Conservation (phyloP, 2,329 filamentous ascomycete genomes). For the Penicillium sclerotiorum region DNA sequence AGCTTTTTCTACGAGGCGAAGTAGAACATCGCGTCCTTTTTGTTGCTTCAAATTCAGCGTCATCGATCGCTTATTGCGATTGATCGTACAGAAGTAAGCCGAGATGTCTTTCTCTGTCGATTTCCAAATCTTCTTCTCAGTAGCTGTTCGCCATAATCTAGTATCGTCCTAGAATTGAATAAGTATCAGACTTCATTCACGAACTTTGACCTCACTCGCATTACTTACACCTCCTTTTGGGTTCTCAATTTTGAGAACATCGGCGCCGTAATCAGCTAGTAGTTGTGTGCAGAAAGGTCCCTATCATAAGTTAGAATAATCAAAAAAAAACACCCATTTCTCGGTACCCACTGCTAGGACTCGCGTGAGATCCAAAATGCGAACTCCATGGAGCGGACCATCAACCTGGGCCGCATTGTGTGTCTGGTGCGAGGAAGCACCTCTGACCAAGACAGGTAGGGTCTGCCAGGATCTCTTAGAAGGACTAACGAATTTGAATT, state of each 20-base stretch:
- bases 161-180: conserved; percentile 32
- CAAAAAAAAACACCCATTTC: background rate
- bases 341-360: conserved; percentile 28
- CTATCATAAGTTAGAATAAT: conserved; percentile 15
- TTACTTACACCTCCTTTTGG: conserved; percentile 33
- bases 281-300: conserved; percentile 47
- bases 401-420: background rate
- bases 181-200: background rate
- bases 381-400: conserved; percentile 25
- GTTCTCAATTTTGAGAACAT: conserved; percentile 46
- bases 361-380: conserved; percentile 34
- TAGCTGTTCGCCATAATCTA: conserved; percentile 33
- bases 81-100: conserved; percentile 48
- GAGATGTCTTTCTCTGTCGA: conserved; percentile 36
- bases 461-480: background rate
- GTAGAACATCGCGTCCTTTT: conserved; percentile 34
- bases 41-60: conserved; percentile 35
- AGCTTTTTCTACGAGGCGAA: conserved; percentile 37
- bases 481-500: too few species aligned
- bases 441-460: background rate
- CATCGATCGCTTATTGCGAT: conserved; percentile 50
- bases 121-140: conserved; percentile 32
- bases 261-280: conserved; percentile 50
- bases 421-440: background rate
- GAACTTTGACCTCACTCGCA: conserved; percentile 25